Percentiles rank a stretch among this genome's conserved stretches.
These are phyloP conservation scores for Pseudocercospora macadamiae DNA, from an alignment of 2,329 filamentous ascomycete species.

Conservation along the genomic window DNA sequence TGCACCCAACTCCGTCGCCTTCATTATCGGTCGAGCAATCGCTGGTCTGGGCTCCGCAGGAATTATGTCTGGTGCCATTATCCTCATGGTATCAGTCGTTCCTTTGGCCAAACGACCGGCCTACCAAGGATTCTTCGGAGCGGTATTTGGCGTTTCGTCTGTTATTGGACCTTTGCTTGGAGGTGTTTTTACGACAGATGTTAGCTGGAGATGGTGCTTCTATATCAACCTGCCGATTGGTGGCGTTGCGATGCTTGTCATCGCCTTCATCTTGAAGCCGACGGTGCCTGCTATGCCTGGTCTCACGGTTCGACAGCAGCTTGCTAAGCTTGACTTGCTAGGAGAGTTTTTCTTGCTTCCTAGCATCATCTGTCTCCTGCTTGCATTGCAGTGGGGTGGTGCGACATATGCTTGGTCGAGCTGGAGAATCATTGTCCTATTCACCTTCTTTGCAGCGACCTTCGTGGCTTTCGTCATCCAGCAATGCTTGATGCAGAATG, in stretches of 20 bases:
- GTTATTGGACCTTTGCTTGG: conserved; percentile 51
- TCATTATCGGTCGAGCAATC: conserved; percentile 48
- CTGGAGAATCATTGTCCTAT: conserved; percentile 48
- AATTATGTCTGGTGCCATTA: conserved; percentile 36
- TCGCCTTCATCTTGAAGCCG: conserved; percentile 46
- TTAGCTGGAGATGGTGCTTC: conserved; percentile 42
- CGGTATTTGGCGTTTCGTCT: conserved; percentile 42
- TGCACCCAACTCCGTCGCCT: conserved; percentile 39
- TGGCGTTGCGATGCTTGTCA: conserved; percentile 41
- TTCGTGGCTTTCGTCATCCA: conserved; percentile 45
- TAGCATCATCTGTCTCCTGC: conserved; percentile 47
- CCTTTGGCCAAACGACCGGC: conserved; percentile 46
- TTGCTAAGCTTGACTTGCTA: conserved; percentile 48
- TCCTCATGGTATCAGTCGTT: conserved; percentile 50
- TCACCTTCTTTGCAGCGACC: conserved; percentile 45
- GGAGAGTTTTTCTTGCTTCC: conserved; percentile 47
- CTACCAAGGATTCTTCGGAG: conserved; percentile 43
- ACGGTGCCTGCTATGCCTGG: conserved; percentile 23
- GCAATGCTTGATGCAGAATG: conserved; percentile 46
- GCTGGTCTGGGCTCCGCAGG: conserved; percentile 47
- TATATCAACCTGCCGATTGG: conserved; percentile 50
- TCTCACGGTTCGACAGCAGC: conserved; percentile 41
- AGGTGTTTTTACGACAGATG: conserved; percentile 47
- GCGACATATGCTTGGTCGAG: conserved; percentile 45
- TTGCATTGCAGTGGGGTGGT: conserved; percentile 55